These are phyloP conservation scores for Tuber magnatum DNA, from an alignment of 495 filamentous ascomycete genomes.

Conservation along the genomic window DNA sequence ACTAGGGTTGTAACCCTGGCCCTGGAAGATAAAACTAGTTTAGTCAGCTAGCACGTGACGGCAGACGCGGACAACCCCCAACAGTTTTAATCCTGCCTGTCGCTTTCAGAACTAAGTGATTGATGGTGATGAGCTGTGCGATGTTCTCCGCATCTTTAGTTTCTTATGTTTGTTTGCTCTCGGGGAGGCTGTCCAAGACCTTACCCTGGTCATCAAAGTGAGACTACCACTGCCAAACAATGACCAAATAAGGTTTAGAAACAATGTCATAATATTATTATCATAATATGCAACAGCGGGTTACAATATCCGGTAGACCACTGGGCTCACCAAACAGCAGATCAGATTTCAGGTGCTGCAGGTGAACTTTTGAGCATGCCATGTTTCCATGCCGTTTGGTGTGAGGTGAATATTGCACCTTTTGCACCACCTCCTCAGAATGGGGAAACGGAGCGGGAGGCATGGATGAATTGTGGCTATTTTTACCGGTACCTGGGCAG, in stretches of 20 bases:
- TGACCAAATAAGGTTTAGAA: not conserved
- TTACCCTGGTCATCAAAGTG: not conserved
- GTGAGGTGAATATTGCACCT: not conserved
- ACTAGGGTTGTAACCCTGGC: constrained; percentile 29
- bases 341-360: not conserved
- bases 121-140: not conserved
- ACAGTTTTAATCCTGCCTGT: constrained; percentile 23
- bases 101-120: constrained; percentile 7
- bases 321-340: not conserved
- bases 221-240: not conserved
- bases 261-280: not conserved
- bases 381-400: not conserved
- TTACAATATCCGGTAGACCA: not conserved
- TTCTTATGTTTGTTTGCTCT: not conserved
- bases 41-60: constrained; percentile 31
- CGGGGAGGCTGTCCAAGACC: not conserved
- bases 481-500: not conserved
- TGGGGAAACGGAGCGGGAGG: not conserved
- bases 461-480: not conserved
- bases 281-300: not conserved
- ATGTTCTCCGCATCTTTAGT: not conserved
- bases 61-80: constrained; percentile 15
- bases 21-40: constrained; percentile 21
- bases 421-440: not conserved
- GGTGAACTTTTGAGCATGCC: not conserved